A percentile compares a stretch with the other conserved stretches of the same genome.
Evolutionary conservation across 768 basidiomycete species (phyloP).

Genomic region (Suillus decipiens): DNA sequence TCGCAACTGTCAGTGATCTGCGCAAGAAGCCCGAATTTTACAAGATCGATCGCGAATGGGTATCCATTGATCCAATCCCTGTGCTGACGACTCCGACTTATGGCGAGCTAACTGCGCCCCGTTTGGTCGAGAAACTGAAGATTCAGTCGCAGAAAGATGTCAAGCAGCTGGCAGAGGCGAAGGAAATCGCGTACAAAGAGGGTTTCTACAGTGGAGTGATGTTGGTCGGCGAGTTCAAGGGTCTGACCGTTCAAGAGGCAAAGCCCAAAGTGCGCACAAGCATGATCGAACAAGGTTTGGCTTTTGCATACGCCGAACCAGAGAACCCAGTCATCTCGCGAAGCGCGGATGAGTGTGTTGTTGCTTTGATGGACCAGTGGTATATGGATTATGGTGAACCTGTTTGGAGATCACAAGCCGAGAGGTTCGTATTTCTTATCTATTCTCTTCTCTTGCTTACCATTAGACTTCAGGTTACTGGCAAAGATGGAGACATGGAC

Average conservation of each 20-base stretch:
- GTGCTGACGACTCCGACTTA: conserved; percentile 90
- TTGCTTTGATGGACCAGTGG: conserved; percentile 99
- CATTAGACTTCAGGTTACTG: conserved; percentile 54
- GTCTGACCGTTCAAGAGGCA: conserved; percentile 84
- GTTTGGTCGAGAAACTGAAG: conserved; percentile 84
- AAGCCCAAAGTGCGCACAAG: conserved; percentile 84
- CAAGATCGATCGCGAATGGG: conserved; percentile 91
- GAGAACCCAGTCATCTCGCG: conserved; percentile 88
- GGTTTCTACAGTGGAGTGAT: conserved; percentile 96
- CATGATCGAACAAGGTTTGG: conserved; percentile 77
- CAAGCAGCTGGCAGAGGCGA: conserved; percentile 93
- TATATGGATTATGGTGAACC: conserved; percentile 96
- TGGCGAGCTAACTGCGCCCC: conserved; percentile 86
- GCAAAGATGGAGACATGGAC: conserved; percentile 88
- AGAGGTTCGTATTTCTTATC: conserved; percentile 57
- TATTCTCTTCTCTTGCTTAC: conserved; percentile 3
- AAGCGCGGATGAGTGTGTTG: conserved; percentile 96
- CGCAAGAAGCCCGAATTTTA: conserved; percentile 97
- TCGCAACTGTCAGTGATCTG: conserved; percentile 83
- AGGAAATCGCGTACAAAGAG: conserved; percentile 97
- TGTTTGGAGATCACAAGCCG: conserved; percentile 83
- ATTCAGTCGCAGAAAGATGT: conserved; percentile 94
- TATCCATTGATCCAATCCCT: conserved; percentile 79
- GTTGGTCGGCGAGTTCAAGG: conserved; percentile 90
- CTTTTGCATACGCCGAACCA: conserved; percentile 93